Evolutionary conservation across 2,329 filamentous ascomycete genomes (phyloP).

Genomic region (Berkeleyomyces rouxiae): DNA sequence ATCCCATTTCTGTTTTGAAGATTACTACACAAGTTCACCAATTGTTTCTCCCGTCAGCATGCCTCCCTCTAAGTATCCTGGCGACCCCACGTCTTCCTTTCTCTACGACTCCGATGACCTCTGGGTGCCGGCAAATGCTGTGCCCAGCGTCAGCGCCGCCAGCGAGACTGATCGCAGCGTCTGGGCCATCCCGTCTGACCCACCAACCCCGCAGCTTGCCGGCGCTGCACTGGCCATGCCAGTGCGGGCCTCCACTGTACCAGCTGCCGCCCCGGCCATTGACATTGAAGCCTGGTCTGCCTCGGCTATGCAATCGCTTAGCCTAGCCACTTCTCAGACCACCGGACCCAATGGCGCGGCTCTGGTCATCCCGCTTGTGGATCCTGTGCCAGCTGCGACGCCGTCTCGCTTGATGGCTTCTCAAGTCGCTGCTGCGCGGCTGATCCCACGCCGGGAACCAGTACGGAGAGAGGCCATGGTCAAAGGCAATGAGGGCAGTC

Average conservation of each 20-base stretch:
- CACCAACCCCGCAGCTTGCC: conserved; percentile 4
- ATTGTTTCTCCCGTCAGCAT: not conserved
- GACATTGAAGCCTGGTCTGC: conserved; percentile 55
- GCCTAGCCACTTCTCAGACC: conserved; percentile 34
- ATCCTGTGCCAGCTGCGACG: conserved; percentile 18
- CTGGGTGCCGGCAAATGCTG: not conserved
- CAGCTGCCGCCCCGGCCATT: conserved; percentile 19
- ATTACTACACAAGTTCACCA: too few species aligned
- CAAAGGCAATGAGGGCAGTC: conserved; percentile 80
- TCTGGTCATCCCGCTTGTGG: conserved; percentile 63
- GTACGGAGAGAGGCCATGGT: conserved; percentile 54
- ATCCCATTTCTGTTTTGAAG: too few species aligned
- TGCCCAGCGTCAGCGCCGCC: not conserved
- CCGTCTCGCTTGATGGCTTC: not conserved
- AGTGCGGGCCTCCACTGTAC: not conserved
- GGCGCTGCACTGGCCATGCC: not conserved
- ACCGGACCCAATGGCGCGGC: conserved; percentile 40
- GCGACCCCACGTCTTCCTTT: not conserved
- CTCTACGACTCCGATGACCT: conserved; percentile 7
- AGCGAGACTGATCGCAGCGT: conserved; percentile 3
- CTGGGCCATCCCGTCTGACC: conserved; percentile 12
- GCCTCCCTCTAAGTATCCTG: not conserved
- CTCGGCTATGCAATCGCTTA: conserved; percentile 37
- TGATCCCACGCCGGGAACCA: conserved; percentile 27
- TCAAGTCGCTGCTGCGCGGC: not conserved